Evolutionary conservation across 768 basidiomycete genomes (phyloP).

Genomic region (Serendipita sp.): DNA sequence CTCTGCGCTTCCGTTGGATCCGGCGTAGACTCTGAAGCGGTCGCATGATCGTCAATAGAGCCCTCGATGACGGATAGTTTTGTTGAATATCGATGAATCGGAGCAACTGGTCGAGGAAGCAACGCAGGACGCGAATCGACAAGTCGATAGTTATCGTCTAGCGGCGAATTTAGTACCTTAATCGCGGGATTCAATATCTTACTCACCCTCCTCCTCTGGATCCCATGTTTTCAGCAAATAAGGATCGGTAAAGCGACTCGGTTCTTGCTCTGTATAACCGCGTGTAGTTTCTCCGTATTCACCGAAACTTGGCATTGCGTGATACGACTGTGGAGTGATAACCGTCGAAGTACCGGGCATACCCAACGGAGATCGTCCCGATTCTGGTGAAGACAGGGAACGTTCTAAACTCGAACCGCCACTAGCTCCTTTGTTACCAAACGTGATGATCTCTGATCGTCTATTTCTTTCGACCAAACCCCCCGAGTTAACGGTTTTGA

Average conservation of each 20-base stretch:
- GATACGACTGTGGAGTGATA: not conserved
- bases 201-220: constrained; percentile 3
- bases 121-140: not conserved
- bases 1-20: not conserved
- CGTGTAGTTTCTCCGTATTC: not conserved
- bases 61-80: constrained; percentile 3
- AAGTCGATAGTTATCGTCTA: not conserved
- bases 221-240: not conserved
- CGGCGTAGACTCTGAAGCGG: not conserved
- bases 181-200: not conserved
- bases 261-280: not conserved
- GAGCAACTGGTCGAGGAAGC: not conserved
- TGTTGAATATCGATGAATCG: not conserved
- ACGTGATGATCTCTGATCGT: not conserved
- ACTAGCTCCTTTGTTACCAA: not conserved
- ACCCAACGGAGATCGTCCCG: not conserved
- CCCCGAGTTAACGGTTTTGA: not conserved
- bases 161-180: not conserved
- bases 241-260: not conserved
- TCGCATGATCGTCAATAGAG: constrained; percentile 2
- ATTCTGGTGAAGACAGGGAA: not conserved
- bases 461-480: not conserved
- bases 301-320: not conserved
- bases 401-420: not conserved
- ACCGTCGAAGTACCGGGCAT: not conserved